Evolutionary conservation across 2,329 filamentous ascomycete species (phyloP).

Genomic region (Paraphaeosphaeria sporulosa): DNA sequence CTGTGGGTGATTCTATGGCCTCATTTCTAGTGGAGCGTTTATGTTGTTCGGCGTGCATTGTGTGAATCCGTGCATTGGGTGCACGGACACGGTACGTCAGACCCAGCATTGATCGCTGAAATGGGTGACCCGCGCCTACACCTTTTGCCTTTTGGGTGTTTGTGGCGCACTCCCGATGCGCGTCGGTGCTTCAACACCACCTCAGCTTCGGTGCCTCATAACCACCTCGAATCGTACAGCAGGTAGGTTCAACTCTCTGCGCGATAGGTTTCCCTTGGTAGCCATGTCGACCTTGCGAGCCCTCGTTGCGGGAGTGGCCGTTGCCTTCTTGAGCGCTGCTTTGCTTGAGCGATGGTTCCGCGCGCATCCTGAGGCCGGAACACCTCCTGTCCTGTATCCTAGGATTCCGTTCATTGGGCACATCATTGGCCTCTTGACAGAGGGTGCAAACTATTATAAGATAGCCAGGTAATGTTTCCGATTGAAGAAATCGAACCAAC

Average conservation of each 20-base stretch:
- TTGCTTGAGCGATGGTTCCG: conserved; percentile 22
- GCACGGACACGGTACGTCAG: no score
- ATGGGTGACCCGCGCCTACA: neutral
- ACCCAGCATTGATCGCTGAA: neutral
- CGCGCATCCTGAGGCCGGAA: conserved; percentile 39
- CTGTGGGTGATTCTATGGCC: no score
- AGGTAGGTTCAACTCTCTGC: neutral
- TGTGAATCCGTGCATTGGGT: no score
- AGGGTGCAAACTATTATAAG: conserved; percentile 4
- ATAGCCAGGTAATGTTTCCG: neutral
- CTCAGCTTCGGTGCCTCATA: neutral
- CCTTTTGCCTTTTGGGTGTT: neutral
- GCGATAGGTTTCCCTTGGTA: neutral
- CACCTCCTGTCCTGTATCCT: conserved; percentile 54
- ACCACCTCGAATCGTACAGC: neutral
- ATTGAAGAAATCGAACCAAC: no score
- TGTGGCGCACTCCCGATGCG: neutral
- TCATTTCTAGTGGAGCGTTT: no score
- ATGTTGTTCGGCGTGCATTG: no score
- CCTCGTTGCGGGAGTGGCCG: neutral
- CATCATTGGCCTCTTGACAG: conserved; percentile 44
- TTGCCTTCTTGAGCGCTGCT: conserved; percentile 5
- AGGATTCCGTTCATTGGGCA: conserved; percentile 57
- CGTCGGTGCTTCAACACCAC: no score
- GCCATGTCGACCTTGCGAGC: neutral